Conservation (phyloP, 2,329 filamentous ascomycete genomes). For the Passalora sequoiae region DNA sequence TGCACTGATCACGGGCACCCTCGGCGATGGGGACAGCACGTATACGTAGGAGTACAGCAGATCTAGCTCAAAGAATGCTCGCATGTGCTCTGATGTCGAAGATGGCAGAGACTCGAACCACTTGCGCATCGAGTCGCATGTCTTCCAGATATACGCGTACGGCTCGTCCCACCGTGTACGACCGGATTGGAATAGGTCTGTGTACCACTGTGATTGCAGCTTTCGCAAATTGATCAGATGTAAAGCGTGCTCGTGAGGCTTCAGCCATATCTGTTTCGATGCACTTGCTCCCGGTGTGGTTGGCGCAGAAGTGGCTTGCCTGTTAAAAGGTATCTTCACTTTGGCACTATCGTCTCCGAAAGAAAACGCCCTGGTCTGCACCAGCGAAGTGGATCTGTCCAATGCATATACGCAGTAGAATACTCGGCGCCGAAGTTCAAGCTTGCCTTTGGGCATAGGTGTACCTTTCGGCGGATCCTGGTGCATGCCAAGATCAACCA, state of each 20-base stretch:
- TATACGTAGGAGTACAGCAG: conserved; percentile 87
- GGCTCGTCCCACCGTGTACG: conserved; percentile 63
- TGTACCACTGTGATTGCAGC: conserved; percentile 84
- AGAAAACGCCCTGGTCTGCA: conserved; percentile 80
- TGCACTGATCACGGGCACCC: conserved; percentile 66
- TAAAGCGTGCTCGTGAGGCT: conserved; percentile 63
- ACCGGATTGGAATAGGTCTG: conserved; percentile 76
- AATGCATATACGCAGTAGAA: conserved; percentile 89
- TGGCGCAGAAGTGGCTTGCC: conserved; percentile 19
- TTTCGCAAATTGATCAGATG: conserved; percentile 78
- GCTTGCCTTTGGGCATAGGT: conserved; percentile 59
- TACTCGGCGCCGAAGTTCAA: conserved; percentile 74
- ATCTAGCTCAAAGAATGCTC: conserved; percentile 79
- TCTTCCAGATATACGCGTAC: conserved; percentile 67
- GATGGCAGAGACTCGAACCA: conserved; percentile 76
- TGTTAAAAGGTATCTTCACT: conserved; percentile 65
- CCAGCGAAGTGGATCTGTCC: conserved; percentile 85
- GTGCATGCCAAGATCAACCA: conserved; percentile 86
- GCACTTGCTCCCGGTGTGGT: conserved; percentile 26
- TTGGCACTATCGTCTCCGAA: conserved; percentile 86
- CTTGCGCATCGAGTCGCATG: conserved; percentile 68
- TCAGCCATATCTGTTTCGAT: conserved; percentile 41
- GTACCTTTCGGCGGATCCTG: conserved; percentile 77
- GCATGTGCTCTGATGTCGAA: conserved; percentile 59
- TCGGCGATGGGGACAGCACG: conserved; percentile 73